A percentile compares a stretch with the other conserved stretches of the same genome.
Conservation (phyloP, 2,329 filamentous ascomycete genomes). For the Cladosporium austrohemisphaericum region DNA sequence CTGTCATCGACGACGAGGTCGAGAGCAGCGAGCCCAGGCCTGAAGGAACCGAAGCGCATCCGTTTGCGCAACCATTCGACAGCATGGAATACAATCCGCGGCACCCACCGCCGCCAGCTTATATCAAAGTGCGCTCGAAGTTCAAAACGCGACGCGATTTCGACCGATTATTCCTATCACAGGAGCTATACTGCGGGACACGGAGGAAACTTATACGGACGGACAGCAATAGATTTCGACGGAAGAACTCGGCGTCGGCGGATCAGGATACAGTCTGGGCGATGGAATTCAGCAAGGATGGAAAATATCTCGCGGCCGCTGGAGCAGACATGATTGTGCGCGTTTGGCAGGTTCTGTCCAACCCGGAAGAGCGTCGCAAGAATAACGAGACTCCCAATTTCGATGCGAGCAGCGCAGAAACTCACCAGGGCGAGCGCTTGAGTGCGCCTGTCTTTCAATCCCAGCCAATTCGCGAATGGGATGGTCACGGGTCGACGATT, state of each 20-base stretch:
- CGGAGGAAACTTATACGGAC: constrained; percentile 20
- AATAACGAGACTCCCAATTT: constrained; percentile 37
- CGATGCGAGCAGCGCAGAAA: constrained; percentile 31
- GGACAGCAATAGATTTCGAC: constrained; percentile 26
- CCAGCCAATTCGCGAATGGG: constrained; percentile 73
- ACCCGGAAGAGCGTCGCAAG: constrained; percentile 69
- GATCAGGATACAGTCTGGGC: constrained; percentile 71
- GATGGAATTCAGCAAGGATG: constrained; percentile 87
- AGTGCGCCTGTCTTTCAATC: constrained; percentile 87
- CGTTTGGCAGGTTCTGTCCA: constrained; percentile 84
- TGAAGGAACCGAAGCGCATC: constrained; percentile 77
- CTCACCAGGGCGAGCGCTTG: constrained; percentile 53
- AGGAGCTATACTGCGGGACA: constrained; percentile 59
- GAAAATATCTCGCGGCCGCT: constrained; percentile 84
- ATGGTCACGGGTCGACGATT: constrained; percentile 79
- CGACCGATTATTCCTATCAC: constrained; percentile 82
- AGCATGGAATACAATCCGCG: constrained; percentile 74
- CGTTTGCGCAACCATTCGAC: constrained; percentile 73
- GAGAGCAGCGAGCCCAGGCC: constrained; percentile 66
- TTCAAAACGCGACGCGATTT: constrained; percentile 81
- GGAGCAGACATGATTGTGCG: constrained; percentile 83
- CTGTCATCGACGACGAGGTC: constrained; percentile 46
- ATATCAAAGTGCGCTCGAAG: constrained; percentile 78
- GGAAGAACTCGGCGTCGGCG: constrained; percentile 43
- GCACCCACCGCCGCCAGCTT: constrained; percentile 83